These are phyloP conservation scores for Leishmania mexicana DNA, from an alignment of 208 protist genomes.

Conservation along the genomic window DNA sequence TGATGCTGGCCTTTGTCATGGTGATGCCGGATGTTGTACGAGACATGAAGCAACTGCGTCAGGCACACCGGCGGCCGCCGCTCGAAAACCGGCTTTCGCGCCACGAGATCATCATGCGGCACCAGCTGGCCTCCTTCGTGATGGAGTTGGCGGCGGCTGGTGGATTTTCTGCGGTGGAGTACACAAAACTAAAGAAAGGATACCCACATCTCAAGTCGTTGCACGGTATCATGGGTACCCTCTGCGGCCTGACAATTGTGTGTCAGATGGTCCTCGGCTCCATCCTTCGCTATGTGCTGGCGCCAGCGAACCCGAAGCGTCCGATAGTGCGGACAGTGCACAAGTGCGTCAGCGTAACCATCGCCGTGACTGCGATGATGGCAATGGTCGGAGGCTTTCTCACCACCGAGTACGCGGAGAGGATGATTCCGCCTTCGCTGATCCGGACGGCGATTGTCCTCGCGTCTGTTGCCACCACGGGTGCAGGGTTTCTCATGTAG, in stretches of 20 bases:
- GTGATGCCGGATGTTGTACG: slow-evolving; percentile 53
- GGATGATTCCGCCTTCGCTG: slow-evolving; percentile 25
- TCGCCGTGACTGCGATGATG: slow-evolving; percentile 31
- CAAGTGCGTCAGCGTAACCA: slow-evolving; percentile 24
- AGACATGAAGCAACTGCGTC: slow-evolving; percentile 34
- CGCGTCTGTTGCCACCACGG: slow-evolving; percentile 8
- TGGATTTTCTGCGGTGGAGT: slow-evolving; percentile 60
- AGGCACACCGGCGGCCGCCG: not conserved
- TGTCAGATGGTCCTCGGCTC: slow-evolving; percentile 40
- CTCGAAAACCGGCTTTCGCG: not conserved
- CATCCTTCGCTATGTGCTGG: slow-evolving; percentile 33
- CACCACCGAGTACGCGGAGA: slow-evolving; percentile 24
- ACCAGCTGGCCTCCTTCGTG: slow-evolving; percentile 41
- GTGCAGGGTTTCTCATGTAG: not conserved
- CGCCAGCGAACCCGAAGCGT: slow-evolving; percentile 1
- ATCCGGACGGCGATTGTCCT: slow-evolving; percentile 16
- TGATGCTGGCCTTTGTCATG: slow-evolving; percentile 47
- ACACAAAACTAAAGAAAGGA: slow-evolving; percentile 46
- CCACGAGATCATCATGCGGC: slow-evolving; percentile 30
- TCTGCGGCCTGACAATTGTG: slow-evolving; percentile 33
- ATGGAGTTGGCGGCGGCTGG: slow-evolving; percentile 40
- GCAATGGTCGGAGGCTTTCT: slow-evolving; percentile 35
- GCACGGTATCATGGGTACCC: slow-evolving; percentile 44
- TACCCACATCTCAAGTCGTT: slow-evolving; percentile 47
- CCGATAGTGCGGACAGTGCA: slow-evolving; percentile 17